These are phyloP conservation scores for Oryza meyeriana DNA, from an alignment of 176 grass and related monocot genomes.

Conservation along the genomic window DNA sequence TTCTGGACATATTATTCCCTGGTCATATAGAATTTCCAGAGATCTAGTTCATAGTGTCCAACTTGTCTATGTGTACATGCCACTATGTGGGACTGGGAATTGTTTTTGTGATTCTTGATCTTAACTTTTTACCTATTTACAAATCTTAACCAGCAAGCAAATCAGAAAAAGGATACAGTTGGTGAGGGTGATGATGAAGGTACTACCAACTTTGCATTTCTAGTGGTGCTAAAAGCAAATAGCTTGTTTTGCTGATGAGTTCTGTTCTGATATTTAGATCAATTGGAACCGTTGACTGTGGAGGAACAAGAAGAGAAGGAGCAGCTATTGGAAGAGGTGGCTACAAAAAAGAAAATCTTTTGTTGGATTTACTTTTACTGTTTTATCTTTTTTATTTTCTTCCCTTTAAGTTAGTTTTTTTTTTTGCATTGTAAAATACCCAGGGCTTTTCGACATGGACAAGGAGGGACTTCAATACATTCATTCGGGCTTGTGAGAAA, in stretches of 20 bases:
- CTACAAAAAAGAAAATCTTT: neutral
- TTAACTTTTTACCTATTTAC: constrained; percentile 3
- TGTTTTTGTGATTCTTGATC: constrained; percentile 14
- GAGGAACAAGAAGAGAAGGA: constrained; percentile 77
- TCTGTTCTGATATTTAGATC: constrained; percentile 38
- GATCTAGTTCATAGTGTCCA: neutral
- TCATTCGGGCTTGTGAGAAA: constrained; percentile 83
- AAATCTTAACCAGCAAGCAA: constrained; percentile 56
- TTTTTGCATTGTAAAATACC: neutral
- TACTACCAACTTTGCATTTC: constrained; percentile 27
- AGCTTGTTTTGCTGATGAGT: constrained; percentile 8
- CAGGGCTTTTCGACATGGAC: constrained; percentile 86
- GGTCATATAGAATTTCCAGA: neutral
- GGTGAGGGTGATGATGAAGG: constrained; percentile 75
- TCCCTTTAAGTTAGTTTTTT: constrained; percentile 20
- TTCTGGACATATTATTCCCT: constrained; percentile 7
- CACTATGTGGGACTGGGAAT: neutral
- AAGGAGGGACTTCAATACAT: constrained; percentile 80
- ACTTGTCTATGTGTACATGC: neutral
- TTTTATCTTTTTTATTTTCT: neutral
- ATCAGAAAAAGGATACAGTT: constrained; percentile 77
- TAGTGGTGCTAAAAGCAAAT: neutral
- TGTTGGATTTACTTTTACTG: neutral
- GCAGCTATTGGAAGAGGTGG: constrained; percentile 54
- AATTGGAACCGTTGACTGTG: constrained; percentile 46